phyloP scores from a whole-genome alignment of 139 green algal genomes.

The Haematococcus lacustris region DNA sequence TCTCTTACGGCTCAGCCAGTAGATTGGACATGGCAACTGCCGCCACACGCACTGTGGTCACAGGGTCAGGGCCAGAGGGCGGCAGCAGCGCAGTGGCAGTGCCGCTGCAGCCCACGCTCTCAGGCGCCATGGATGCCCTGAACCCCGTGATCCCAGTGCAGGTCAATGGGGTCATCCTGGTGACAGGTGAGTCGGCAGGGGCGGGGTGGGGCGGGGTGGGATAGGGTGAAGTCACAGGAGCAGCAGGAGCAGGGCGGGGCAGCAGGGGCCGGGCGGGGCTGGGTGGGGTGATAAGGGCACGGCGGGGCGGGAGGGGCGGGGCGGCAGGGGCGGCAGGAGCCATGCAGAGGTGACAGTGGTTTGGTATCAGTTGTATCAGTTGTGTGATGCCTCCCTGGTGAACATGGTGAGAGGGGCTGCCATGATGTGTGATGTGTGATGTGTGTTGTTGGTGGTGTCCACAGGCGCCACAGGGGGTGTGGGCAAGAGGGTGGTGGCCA shows the following conservation, averaged over 20 bases:
- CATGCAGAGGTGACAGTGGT: background rate
- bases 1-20: too few species aligned
- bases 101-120: background rate
- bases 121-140: background rate
- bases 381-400: too few species aligned
- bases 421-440: too few species aligned
- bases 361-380: too few species aligned
- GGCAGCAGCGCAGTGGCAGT: background rate
- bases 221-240: too few species aligned
- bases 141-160: slow-evolving; percentile 5
- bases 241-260: too few species aligned
- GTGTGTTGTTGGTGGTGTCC: background rate
- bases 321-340: background rate
- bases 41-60: background rate
- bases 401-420: too few species aligned
- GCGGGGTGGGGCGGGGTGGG: too few species aligned
- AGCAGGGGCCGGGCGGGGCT: too few species aligned
- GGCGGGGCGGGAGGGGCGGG: too few species aligned
- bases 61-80: background rate
- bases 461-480: slow-evolving; percentile 79
- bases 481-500: slow-evolving; percentile 68
- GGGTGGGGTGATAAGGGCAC: too few species aligned
- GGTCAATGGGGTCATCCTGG: slow-evolving; percentile 39
- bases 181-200: slow-evolving; percentile 27
- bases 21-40: background rate